Evolutionary conservation across 768 basidiomycete genomes (phyloP).

Genomic region (Boletus bicolor): DNA sequence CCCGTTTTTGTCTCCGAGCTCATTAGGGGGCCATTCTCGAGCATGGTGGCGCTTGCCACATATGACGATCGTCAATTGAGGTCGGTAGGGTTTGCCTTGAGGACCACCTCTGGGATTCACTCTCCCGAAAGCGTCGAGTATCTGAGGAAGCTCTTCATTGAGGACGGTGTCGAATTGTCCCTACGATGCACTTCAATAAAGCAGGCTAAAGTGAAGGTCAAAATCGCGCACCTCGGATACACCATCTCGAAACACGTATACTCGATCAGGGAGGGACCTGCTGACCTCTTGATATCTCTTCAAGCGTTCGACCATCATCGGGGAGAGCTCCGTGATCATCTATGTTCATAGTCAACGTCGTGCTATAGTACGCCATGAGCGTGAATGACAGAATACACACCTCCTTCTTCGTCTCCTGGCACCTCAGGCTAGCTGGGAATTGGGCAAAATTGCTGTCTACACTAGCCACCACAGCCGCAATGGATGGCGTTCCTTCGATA

Average conservation of each 20-base stretch:
- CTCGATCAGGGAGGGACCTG: slow-evolving; percentile 56
- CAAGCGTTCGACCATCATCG: slow-evolving; percentile 73
- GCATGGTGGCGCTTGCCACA: slow-evolving; percentile 71
- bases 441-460: slow-evolving; percentile 67
- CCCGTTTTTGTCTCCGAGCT: slow-evolving; percentile 58
- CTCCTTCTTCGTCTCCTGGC: slow-evolving; percentile 47
- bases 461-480: slow-evolving; percentile 81
- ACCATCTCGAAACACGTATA: slow-evolving; percentile 77
- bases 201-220: neutral
- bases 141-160: slow-evolving; percentile 56
- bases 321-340: slow-evolving; percentile 67
- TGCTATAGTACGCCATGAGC: neutral
- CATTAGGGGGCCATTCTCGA: slow-evolving; percentile 55
- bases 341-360: slow-evolving; percentile 25
- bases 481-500: slow-evolving; percentile 69
- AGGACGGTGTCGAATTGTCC: slow-evolving; percentile 71
- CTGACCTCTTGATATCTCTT: slow-evolving; percentile 54
- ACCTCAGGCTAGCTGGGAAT: slow-evolving; percentile 69
- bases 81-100: slow-evolving; percentile 49
- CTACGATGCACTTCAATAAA: slow-evolving; percentile 32
- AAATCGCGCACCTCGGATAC: slow-evolving; percentile 63
- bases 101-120: slow-evolving; percentile 41
- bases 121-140: slow-evolving; percentile 54
- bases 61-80: slow-evolving; percentile 66
- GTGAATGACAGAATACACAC: slow-evolving; percentile 6